A percentile compares a stretch with the other conserved stretches of the same genome.
Evolutionary conservation across 352 stramenopile genomes (phyloP).

Genomic region (Lagenidium giganteum): DNA sequence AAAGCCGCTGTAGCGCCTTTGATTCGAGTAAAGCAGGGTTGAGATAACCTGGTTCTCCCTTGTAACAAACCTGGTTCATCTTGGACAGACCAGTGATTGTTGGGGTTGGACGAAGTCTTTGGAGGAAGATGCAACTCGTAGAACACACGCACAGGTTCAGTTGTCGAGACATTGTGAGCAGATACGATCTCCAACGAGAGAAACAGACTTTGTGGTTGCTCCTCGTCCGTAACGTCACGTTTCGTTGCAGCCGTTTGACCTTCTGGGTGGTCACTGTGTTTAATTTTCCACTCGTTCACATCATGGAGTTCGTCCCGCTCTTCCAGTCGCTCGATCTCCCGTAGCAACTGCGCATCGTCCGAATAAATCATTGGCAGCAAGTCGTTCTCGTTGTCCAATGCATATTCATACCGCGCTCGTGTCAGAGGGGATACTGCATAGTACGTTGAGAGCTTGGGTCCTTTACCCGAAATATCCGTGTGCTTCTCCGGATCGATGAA

Average conservation of each 20-base stretch:
- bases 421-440: conserved; percentile 19
- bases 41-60: conserved; percentile 1
- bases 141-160: conserved; percentile 4
- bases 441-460: conserved; percentile 43
- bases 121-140: conserved; percentile 3
- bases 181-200: conserved; percentile 13
- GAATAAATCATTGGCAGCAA: conserved; percentile 29
- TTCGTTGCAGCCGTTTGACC: neutral
- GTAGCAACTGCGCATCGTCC: conserved; percentile 30
- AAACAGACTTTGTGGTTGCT: conserved; percentile 3
- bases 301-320: conserved; percentile 24
- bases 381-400: conserved; percentile 54
- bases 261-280: neutral
- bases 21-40: neutral
- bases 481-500: conserved; percentile 30
- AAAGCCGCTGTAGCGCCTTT: neutral
- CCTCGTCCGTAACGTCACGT: neutral
- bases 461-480: conserved; percentile 23
- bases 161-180: neutral
- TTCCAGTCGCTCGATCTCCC: conserved; percentile 40
- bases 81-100: neutral
- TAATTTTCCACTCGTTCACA: conserved; percentile 25
- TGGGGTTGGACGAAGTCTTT: neutral
- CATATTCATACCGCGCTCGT: conserved; percentile 48
- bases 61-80: neutral